Evolutionary conservation across 192 early-diverging fungal genomes (phyloP).

Genomic region (Fimicolochytrium jonesii): DNA sequence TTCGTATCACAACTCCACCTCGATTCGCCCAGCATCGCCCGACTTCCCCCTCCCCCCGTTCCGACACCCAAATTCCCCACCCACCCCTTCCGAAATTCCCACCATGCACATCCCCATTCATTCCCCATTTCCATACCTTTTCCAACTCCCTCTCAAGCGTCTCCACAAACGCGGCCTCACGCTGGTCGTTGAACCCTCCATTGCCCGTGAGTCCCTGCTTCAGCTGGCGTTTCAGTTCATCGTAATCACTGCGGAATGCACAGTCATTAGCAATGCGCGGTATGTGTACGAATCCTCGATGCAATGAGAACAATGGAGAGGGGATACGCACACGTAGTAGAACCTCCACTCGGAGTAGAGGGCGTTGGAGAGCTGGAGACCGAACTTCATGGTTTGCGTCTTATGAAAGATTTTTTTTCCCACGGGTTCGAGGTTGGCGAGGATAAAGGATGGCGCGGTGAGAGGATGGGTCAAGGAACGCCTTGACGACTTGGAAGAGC

Average conservation of each 20-base stretch:
- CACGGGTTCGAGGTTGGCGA: too few species aligned
- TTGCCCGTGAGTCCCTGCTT: constrained; percentile 57
- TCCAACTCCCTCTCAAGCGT: constrained; percentile 85
- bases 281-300: neutral
- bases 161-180: constrained; percentile 82
- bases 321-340: constrained; percentile 42
- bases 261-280: neutral
- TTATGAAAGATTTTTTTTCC: neutral
- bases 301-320: neutral
- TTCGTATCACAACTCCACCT: too few species aligned
- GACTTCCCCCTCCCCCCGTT: too few species aligned
- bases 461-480: too few species aligned
- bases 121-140: constrained; percentile 59
- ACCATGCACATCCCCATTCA: too few species aligned
- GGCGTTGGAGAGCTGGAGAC: constrained; percentile 72
- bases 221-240: constrained; percentile 80
- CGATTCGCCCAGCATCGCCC: too few species aligned
- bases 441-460: too few species aligned
- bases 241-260: constrained; percentile 51
- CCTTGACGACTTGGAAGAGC: too few species aligned
- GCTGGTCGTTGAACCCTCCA: constrained; percentile 70
- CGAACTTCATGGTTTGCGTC: constrained; percentile 76
- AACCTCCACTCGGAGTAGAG: constrained; percentile 84
- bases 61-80: too few species aligned
- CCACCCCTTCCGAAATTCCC: too few species aligned